Conservation (phyloP, 371 early-diverging fungal genomes). For the Mortierella sp. region DNA sequence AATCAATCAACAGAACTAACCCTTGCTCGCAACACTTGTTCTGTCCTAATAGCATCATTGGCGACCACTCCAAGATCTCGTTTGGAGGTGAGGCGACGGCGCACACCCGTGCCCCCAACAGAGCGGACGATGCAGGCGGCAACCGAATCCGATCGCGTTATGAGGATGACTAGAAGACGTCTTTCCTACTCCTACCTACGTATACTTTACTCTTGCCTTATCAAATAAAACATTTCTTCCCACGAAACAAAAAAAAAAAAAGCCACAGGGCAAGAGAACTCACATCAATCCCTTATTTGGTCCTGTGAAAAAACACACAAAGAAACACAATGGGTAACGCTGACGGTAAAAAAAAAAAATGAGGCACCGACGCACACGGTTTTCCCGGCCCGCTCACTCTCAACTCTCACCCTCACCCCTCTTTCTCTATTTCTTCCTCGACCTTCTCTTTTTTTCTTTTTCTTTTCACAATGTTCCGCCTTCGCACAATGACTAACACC, state of each 20-base stretch:
- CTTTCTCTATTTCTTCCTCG: neutral
- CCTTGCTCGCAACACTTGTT: neutral
- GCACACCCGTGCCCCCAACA: conserved; percentile 32
- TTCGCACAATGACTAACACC: conserved; percentile 31
- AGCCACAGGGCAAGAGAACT: neutral
- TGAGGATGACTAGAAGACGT: conserved; percentile 42
- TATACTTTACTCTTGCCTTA: neutral
- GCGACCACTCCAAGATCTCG: conserved; percentile 59
- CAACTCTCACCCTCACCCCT: neutral
- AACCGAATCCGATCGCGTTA: conserved; percentile 54
- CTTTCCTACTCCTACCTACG: neutral
- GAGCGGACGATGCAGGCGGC: conserved; percentile 45
- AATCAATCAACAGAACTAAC: neutral
- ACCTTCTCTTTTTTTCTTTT: conserved; percentile 3
- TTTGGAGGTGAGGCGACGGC: conserved; percentile 44
- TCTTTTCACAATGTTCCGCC: conserved; percentile 31
- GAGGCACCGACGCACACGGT: conserved; percentile 9
- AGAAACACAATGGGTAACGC: neutral
- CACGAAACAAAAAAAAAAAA: neutral
- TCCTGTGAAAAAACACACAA: neutral
- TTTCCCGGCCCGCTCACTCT: conserved; percentile 6
- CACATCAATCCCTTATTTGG: neutral
- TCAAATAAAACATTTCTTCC: neutral
- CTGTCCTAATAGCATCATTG: conserved; percentile 33
- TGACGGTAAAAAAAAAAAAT: neutral